Percentiles rank a stretch among this genome's conserved stretches.
Evolutionary conservation across 768 basidiomycete species (phyloP).

Genomic region (Mycena chlorophos): DNA sequence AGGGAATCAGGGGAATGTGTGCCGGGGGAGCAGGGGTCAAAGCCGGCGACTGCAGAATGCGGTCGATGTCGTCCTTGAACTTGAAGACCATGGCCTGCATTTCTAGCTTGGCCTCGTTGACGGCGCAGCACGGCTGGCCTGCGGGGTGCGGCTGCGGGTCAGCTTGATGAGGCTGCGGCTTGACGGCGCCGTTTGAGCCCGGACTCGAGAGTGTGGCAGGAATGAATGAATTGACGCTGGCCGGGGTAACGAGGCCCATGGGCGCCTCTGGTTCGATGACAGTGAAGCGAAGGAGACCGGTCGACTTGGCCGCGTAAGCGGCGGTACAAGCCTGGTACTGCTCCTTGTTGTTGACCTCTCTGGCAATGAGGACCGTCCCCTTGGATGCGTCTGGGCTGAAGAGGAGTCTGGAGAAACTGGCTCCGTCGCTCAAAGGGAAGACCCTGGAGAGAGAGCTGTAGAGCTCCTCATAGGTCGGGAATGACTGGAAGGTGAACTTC

Average conservation of each 20-base stretch:
- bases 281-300: constrained; percentile 62
- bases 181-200: constrained; percentile 17
- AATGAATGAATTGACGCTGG: constrained; percentile 24
- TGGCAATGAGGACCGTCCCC: constrained; percentile 60
- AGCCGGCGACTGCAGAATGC: constrained; percentile 35
- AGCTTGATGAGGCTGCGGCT: constrained; percentile 24
- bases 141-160: constrained; percentile 20
- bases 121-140: constrained; percentile 21
- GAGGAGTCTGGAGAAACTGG: constrained; percentile 65
- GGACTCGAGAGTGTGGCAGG: constrained; percentile 31
- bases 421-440: constrained; percentile 61
- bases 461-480: constrained; percentile 66
- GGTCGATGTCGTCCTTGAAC: constrained; percentile 40
- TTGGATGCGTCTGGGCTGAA: constrained; percentile 64
- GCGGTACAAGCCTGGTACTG: constrained; percentile 57
- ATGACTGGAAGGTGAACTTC: constrained; percentile 59
- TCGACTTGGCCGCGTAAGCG: constrained; percentile 50
- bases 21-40: constrained; percentile 15
- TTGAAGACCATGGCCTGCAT: constrained; percentile 23
- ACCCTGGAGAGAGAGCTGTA: constrained; percentile 65
- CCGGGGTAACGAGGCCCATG: constrained; percentile 34
- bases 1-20: constrained; percentile 11
- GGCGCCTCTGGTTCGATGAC: constrained; percentile 51
- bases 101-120: constrained; percentile 24
- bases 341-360: constrained; percentile 55